phyloP scores from a whole-genome alignment of 306 rosid species.

The Fragaria ananassa region DNA sequence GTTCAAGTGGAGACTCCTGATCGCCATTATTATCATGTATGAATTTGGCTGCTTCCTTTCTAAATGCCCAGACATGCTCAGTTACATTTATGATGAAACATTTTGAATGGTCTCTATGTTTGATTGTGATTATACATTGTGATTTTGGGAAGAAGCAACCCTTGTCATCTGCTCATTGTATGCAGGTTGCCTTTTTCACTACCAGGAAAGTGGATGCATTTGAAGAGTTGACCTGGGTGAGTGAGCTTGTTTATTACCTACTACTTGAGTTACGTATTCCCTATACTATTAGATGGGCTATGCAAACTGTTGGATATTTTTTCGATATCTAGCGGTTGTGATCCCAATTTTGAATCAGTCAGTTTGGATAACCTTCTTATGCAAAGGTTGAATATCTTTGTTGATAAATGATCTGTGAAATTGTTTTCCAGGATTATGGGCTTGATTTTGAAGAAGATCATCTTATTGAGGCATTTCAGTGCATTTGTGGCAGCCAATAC shows the following conservation, averaged over 20 bases:
- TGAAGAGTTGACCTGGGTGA: constrained; percentile 92
- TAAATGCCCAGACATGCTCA: background rate
- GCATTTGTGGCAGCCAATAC: constrained; percentile 62
- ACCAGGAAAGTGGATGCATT: constrained; percentile 56
- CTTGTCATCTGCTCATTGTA: constrained; percentile 16
- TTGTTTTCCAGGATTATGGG: constrained; percentile 70
- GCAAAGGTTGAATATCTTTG: constrained; percentile 3
- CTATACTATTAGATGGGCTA: background rate
- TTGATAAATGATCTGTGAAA: constrained; percentile 9
- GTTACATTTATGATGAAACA: background rate
- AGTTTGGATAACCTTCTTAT: background rate
- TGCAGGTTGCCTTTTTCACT: constrained; percentile 90
- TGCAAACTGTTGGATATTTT: background rate
- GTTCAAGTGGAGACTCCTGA: constrained; percentile 97
- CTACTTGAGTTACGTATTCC: background rate
- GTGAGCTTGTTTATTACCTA: constrained; percentile 23
- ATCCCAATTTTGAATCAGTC: background rate
- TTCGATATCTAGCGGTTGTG: background rate
- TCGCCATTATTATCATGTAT: constrained; percentile 89
- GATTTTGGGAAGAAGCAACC: background rate
- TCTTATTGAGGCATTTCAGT: constrained; percentile 73
- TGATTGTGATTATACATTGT: constrained; percentile 1
- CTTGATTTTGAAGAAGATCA: constrained; percentile 71
- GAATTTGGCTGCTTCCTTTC: constrained; percentile 14
- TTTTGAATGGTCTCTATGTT: background rate